Base-by-base conservation (phyloP, 1,284 basidiomycete genomes). In the Ceratobasidium sp. region DNA sequence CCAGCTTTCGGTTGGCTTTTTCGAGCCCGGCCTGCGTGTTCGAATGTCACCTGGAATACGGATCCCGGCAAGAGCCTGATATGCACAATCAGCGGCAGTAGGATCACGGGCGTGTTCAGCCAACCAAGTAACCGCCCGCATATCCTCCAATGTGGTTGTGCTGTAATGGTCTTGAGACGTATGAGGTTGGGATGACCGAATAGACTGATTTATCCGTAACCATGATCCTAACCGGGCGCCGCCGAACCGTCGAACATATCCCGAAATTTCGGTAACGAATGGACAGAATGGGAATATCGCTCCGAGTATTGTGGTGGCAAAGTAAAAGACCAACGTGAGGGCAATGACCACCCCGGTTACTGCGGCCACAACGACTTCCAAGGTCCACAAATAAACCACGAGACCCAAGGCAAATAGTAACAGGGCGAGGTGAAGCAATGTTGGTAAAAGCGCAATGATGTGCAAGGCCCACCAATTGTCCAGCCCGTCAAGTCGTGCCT, bases 391-490 rank as follows among this genome's bases (percentile, higher is more conserved):
- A 30, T 58, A 73, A n/a, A 60, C 26, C 3, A 70, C 64, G 34
- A 70, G 34, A 2, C 72, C 72, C 14, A 55, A 1, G 16, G 67
- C 55, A 46, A 73, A 73, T 4, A 73, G 65, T 16, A 60, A 23
- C 6, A 73, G 46, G 1, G 72, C 71, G 12, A 73, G 34, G 28
- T 70, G 72, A 12, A 73, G 65, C n/a, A 71, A 23, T 6, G 57
- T 69, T 26, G 72, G 72, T 10, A 73, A 67, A 28, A 62, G 32
- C 2, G 55, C 72, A 14, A 73, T 69, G 3, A 70, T 67, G 26
- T 60, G 55, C 12, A 57, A 23, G 1, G 67, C 57, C 65, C 58
- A 50, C 72, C 72, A 73, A 28, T n/a, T 52, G 18, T 73, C 52
- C 10, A 69, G 34, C 1, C 72, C 72, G n/a, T 52, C 46, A 2